Conservation (phyloP, 441 rosid species). For the Pelargonium australe region DNA sequence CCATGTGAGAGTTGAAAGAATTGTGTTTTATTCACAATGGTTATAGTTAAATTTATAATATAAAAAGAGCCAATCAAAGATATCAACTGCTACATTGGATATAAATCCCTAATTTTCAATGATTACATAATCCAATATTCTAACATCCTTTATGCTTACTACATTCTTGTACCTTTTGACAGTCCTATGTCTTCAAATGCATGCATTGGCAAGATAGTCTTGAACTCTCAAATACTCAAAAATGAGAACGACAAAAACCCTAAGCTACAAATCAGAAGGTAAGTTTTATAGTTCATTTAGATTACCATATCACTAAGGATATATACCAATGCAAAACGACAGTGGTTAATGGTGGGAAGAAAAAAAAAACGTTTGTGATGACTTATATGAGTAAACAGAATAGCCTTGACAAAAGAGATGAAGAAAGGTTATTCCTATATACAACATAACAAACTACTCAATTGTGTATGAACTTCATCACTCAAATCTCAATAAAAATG, state of each 20-base stretch:
- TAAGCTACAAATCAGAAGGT: not conserved
- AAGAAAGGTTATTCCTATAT: not conserved
- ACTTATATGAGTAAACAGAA: not conserved
- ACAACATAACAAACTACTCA: not conserved
- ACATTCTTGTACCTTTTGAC: not conserved
- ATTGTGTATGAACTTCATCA: not conserved
- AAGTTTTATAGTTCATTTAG: not conserved
- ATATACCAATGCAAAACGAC: not conserved
- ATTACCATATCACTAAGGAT: not conserved
- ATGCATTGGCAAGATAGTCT: not conserved
- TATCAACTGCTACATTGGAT: too few relatives aligned
- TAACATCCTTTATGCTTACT: not conserved
- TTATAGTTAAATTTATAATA: too few relatives aligned
- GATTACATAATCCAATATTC: too few relatives aligned
- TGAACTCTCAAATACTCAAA: not conserved
- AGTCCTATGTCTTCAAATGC: not conserved
- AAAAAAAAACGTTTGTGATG: not conserved
- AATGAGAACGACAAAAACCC: not conserved
- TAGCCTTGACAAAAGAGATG: not conserved
- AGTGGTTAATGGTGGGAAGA: not conserved
- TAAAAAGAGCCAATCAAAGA: too few relatives aligned
- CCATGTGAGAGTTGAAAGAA: too few relatives aligned
- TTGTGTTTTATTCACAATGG: too few relatives aligned
- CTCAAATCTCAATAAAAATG: not conserved
- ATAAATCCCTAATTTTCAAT: too few relatives aligned